Percentiles rank a stretch among this genome's conserved stretches.
phyloP scores from a whole-genome alignment of 176 grass and related monocot species.

The Canna indica region DNA sequence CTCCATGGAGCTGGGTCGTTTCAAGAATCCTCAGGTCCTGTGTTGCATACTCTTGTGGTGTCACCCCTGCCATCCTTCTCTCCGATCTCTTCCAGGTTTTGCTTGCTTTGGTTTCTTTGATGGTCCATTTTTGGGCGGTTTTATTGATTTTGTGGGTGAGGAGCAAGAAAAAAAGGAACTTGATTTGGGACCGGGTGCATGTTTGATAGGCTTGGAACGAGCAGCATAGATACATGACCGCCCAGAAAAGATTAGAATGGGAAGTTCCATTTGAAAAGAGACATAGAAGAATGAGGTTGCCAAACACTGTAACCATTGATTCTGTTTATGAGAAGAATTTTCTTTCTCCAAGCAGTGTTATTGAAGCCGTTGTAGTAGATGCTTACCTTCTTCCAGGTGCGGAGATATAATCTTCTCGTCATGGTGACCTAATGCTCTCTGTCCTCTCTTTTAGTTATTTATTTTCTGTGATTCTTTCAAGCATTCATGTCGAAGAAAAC shows the following conservation, averaged over 20 bases:
- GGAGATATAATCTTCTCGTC: conserved; percentile 1
- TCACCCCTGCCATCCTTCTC: conserved; percentile 80
- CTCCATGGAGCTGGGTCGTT: conserved; percentile 68
- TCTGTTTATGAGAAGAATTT: conserved; percentile 89
- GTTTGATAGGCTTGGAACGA: conserved; percentile 74
- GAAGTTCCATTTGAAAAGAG: conserved; percentile 45
- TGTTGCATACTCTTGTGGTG: conserved; percentile 68
- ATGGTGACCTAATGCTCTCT: background rate
- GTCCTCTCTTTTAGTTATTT: background rate
- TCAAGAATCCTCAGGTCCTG: conserved; percentile 74
- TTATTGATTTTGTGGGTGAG: background rate
- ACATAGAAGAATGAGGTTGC: conserved; percentile 50
- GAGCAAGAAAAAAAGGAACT: background rate
- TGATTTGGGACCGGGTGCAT: background rate
- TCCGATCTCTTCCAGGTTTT: conserved; percentile 78
- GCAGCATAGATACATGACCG: conserved; percentile 51
- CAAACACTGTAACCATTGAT: conserved; percentile 56
- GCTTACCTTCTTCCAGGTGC: conserved; percentile 77
- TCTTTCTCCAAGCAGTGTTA: conserved; percentile 56
- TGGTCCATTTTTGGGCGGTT: background rate
- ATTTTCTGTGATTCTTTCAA: background rate
- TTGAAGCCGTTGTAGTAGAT: conserved; percentile 61
- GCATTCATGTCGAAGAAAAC: background rate
- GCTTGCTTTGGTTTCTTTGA: background rate
- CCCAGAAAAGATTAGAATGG: conserved; percentile 58